Evolutionary conservation across 2,329 filamentous ascomycete genomes (phyloP).

Genomic region (Nothophaeocryptopus gaeumannii): DNA sequence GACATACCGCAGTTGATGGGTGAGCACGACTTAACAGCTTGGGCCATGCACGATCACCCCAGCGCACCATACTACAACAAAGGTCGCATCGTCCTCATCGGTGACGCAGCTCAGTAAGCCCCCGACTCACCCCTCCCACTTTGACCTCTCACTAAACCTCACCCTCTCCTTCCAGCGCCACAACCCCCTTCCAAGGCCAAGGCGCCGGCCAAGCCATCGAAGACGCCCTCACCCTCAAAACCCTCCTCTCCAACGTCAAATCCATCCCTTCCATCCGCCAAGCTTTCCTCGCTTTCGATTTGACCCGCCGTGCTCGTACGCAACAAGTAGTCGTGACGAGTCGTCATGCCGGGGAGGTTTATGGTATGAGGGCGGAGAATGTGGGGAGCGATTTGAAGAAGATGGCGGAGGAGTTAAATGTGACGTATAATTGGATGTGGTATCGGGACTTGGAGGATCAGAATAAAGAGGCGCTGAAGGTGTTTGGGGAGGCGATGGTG

Average conservation of each 20-base stretch:
- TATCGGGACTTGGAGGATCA: slow-evolving; percentile 5
- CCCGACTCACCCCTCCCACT: slow-evolving; percentile 35
- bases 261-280: slow-evolving; percentile 43
- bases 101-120: slow-evolving; percentile 60
- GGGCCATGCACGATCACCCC: no score
- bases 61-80: slow-evolving; percentile 50
- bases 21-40: no score
- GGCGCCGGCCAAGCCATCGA: slow-evolving; percentile 65
- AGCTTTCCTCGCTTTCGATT: slow-evolving; percentile 5
- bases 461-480: not conserved
- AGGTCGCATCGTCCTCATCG: slow-evolving; percentile 56
- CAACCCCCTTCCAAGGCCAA: slow-evolving; percentile 49
- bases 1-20: no score
- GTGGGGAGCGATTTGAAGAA: not conserved
- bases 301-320: slow-evolving; percentile 6
- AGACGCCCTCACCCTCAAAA: slow-evolving; percentile 58
- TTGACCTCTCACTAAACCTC: slow-evolving; percentile 53
- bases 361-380: not conserved
- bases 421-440: slow-evolving; percentile 8
- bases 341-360: not conserved
- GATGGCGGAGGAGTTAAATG: not conserved
- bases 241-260: slow-evolving; percentile 50
- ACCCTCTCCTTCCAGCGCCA: not conserved
- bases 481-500: not conserved
- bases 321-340: slow-evolving; percentile 11